phyloP scores from a whole-genome alignment of 441 rosid species.

The Pelargonium cotyledonis region DNA sequence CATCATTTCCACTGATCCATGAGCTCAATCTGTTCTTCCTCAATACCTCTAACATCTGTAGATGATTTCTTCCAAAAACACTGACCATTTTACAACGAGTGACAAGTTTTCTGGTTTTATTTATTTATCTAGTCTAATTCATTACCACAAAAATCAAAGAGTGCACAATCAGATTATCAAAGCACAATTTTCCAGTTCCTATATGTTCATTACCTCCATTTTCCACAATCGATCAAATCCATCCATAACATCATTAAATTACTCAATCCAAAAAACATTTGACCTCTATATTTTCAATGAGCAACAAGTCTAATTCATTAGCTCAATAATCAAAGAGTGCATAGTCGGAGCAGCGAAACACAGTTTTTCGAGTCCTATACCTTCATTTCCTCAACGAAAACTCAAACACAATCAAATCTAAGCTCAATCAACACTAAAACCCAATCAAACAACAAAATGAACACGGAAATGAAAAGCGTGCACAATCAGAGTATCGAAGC shows the following conservation, averaged over 20 bases:
- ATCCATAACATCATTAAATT: not conserved
- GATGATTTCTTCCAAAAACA: not conserved
- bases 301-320: too few species aligned
- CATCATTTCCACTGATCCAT: not conserved
- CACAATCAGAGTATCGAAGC: too few species aligned
- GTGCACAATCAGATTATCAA: not conserved
- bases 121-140: not conserved
- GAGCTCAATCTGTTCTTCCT: not conserved
- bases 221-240: too few species aligned
- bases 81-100: not conserved
- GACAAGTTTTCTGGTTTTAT: not conserved
- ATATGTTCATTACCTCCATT: not conserved
- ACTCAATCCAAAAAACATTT: not conserved
- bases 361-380: not conserved
- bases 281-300: not conserved
- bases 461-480: not conserved
- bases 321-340: too few species aligned
- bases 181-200: not conserved
- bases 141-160: not conserved
- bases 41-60: not conserved
- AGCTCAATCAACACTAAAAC: not conserved
- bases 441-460: not conserved
- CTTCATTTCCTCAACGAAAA: too few species aligned
- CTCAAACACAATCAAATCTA: too few species aligned
- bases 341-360: too few species aligned